Evolutionary conservation across 1,284 basidiomycete species (phyloP).

Genomic region (Lentinula novae-zelandiae): DNA sequence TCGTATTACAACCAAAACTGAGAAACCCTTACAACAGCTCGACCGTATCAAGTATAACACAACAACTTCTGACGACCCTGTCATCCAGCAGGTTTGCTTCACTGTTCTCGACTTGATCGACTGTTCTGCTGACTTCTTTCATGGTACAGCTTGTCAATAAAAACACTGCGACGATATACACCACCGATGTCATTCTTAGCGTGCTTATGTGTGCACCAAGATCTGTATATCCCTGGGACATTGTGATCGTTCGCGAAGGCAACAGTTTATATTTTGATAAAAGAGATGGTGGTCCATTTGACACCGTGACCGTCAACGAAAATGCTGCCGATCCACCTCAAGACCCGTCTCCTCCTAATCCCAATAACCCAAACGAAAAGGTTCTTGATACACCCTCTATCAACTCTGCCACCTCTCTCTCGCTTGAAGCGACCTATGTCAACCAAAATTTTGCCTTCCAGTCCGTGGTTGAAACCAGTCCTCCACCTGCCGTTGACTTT

Average conservation of each 20-base stretch:
- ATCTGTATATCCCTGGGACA: slow-evolving; percentile 99
- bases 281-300: slow-evolving; percentile 95
- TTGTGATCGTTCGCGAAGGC: slow-evolving; percentile 91
- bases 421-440: slow-evolving; percentile 97
- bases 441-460: slow-evolving; percentile 99
- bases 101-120: neutral
- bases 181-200: slow-evolving; percentile 94
- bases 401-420: slow-evolving; percentile 92
- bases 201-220: slow-evolving; percentile 96
- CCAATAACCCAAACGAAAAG: slow-evolving; percentile 72
- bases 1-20: slow-evolving; percentile 91
- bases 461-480: slow-evolving; percentile 75
- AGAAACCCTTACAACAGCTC: slow-evolving; percentile 85
- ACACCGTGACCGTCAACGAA: slow-evolving; percentile 98
- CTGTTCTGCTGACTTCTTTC: neutral
- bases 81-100: slow-evolving; percentile 77
- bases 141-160: slow-evolving; percentile 66
- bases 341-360: slow-evolving; percentile 76
- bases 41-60: slow-evolving; percentile 98
- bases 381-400: slow-evolving; percentile 72
- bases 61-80: slow-evolving; percentile 95
- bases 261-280: slow-evolving; percentile 97
- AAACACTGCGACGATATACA: slow-evolving; percentile 83
- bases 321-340: slow-evolving; percentile 95
- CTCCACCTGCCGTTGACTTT: slow-evolving; percentile 67